Evolutionary conservation across 441 rosid species (phyloP), one percentile per base, ranked within the genome.

Genomic region (Hura crepitans): DNA sequence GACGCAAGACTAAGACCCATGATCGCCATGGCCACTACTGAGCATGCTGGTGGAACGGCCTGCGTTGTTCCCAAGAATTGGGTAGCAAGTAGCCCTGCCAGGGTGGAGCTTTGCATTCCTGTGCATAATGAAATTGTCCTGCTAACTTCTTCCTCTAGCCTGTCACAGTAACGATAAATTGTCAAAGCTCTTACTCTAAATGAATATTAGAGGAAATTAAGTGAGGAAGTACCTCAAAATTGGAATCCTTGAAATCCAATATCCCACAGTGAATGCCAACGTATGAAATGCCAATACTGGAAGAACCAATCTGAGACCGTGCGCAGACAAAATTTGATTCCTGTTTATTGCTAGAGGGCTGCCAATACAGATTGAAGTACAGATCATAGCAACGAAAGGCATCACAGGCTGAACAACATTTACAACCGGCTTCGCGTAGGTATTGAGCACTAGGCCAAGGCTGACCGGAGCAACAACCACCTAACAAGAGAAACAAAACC

Each of bases 1-100:
- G 97, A 89, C 45, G 97, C 96, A 74, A 93, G 97, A 60, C 87
- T 86, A 43, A 93, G 91, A 73, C 98, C 98, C 96, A 93, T 88
- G 66, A 93, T 88, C 30, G 98, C 98, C 98, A 89, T 93, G 73
- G 89, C 93, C 28, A 93, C 95, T 33, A 93, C 98, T 13, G 98
- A 93, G 83, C 95, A 91, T n/a, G 98, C 98, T 13, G 98, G 82
- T n/a, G 97, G 97, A 50, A 89, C 97, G 3, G 97, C 96, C 80
- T 93, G 97, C 71, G 84, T 85, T 64, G 91, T 83, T 37, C 97
- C 91, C 3, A 93, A 96, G 82, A 93, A 93, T 58, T 93, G 94
- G 9, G 84, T 81, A 9, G 98, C 97, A 20, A 93, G 91, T 43
- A 91, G 97, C 13, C 96, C 97, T 1, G 98, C 98, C 33, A 93